Conservation (phyloP, 805 yeast species). For the Hanseniaspora taiwanica region DNA sequence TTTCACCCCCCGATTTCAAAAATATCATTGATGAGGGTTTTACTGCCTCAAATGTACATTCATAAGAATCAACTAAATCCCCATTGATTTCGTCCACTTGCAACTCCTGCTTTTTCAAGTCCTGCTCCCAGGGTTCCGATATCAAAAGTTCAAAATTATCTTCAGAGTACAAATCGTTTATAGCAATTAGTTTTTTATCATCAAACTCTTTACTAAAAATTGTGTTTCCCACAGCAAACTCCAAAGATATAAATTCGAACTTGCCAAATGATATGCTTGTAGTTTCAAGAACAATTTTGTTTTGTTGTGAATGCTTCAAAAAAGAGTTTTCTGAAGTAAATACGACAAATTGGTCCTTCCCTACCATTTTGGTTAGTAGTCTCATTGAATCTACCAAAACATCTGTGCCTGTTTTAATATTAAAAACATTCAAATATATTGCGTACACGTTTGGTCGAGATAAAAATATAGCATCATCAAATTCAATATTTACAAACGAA, state of each 20-base stretch:
- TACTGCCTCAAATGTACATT: neutral
- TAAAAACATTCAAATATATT: conserved; percentile 9
- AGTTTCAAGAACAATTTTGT: conserved; percentile 8
- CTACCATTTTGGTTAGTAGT: conserved; percentile 10
- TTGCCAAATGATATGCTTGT: conserved; percentile 14
- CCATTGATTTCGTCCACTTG: neutral
- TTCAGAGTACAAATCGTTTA: conserved; percentile 11
- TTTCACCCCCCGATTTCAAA: too few species aligned
- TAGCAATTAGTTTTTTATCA: conserved; percentile 4
- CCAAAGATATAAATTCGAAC: conserved; percentile 13
- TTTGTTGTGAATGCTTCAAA: conserved; percentile 6
- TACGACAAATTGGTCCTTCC: conserved; percentile 10
- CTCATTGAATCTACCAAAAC: conserved; percentile 13
- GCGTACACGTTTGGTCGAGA: conserved; percentile 12
- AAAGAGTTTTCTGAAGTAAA: conserved; percentile 3
- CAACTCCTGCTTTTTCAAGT: conserved; percentile 1
- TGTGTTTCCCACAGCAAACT: conserved; percentile 15
- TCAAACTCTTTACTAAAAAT: conserved; percentile 16
- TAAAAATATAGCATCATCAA: conserved; percentile 5
- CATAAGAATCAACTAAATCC: neutral
- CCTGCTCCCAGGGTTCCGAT: neutral
- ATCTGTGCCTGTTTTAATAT: conserved; percentile 5
- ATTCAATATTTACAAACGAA: conserved; percentile 11
- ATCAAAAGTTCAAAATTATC: conserved; percentile 12
- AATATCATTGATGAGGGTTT: too few species aligned